These are phyloP conservation scores for Fraxinus americana DNA, from an alignment of 257 asterid species.

Conservation along the genomic window DNA sequence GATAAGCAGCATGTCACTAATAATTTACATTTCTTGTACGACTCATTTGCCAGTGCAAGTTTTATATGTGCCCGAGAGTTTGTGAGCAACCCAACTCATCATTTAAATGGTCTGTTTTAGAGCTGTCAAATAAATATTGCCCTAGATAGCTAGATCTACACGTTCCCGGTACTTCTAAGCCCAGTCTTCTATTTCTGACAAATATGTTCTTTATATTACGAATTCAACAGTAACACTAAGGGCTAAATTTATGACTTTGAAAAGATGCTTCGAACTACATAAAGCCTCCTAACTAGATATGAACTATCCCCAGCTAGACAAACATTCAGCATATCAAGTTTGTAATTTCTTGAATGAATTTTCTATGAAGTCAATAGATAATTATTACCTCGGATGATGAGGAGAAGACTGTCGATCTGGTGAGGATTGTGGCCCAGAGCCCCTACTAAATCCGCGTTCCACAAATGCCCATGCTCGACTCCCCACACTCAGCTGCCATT, in stretches of 20 bases:
- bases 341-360: background rate
- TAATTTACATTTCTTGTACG: background rate
- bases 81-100: background rate
- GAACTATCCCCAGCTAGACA: background rate
- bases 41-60: background rate
- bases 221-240: background rate
- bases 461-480: slow-evolving; percentile 50
- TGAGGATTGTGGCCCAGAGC: slow-evolving; percentile 58
- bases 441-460: slow-evolving; percentile 59
- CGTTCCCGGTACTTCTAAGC: background rate
- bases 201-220: background rate
- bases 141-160: background rate
- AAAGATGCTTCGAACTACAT: background rate
- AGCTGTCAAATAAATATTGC: background rate
- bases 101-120: background rate
- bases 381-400: slow-evolving; percentile 60
- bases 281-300: background rate
- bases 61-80: background rate
- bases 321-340: background rate
- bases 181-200: background rate
- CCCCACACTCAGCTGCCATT: slow-evolving; percentile 61
- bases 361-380: slow-evolving; percentile 1
- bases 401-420: slow-evolving; percentile 93
- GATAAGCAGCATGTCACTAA: background rate
- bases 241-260: background rate